Conservation (phyloP, 768 basidiomycete genomes). For the Leucosporidium creatinivorum region DNA sequence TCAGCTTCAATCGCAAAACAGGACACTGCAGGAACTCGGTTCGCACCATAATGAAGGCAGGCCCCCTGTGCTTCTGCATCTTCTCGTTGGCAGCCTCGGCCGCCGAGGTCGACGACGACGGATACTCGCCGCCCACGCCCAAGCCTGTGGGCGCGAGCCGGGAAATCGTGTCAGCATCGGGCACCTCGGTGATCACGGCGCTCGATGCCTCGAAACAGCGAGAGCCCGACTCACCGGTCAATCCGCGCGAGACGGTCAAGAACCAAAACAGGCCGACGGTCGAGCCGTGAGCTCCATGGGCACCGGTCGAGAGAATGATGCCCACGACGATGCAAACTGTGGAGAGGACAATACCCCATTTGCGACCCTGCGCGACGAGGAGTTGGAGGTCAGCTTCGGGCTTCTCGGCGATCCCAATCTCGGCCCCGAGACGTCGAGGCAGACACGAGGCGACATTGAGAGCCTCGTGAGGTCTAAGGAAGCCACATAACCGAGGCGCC, state of each 20-base stretch:
- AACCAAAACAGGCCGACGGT: slow-evolving; percentile 63
- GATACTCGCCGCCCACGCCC: slow-evolving; percentile 49
- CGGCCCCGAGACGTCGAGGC: too few relatives aligned
- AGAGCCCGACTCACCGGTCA: slow-evolving; percentile 51
- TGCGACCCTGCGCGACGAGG: slow-evolving; percentile 48
- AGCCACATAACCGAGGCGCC: too few relatives aligned
- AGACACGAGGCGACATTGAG: too few relatives aligned
- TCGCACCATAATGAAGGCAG: slow-evolving; percentile 62
- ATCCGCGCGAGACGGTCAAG: slow-evolving; percentile 63
- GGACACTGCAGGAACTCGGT: too few relatives aligned
- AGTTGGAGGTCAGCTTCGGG: too few relatives aligned
- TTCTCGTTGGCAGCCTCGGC: slow-evolving; percentile 68
- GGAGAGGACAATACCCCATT: slow-evolving; percentile 63
- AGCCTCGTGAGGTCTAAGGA: too few relatives aligned
- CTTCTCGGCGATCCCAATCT: too few relatives aligned
- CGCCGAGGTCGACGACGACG: slow-evolving; percentile 61
- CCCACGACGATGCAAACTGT: slow-evolving; percentile 65
- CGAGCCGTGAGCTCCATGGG: slow-evolving; percentile 56
- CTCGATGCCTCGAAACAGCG: not conserved
- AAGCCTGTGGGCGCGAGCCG: slow-evolving; percentile 1
- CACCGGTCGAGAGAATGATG: slow-evolving; percentile 60
- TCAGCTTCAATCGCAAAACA: too few relatives aligned
- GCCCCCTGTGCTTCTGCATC: slow-evolving; percentile 55
- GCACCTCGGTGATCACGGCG: too few relatives aligned
- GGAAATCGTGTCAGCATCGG: too few relatives aligned